Evolutionary conservation across 306 rosid species (phyloP).

Genomic region (Quercus variabilis): DNA sequence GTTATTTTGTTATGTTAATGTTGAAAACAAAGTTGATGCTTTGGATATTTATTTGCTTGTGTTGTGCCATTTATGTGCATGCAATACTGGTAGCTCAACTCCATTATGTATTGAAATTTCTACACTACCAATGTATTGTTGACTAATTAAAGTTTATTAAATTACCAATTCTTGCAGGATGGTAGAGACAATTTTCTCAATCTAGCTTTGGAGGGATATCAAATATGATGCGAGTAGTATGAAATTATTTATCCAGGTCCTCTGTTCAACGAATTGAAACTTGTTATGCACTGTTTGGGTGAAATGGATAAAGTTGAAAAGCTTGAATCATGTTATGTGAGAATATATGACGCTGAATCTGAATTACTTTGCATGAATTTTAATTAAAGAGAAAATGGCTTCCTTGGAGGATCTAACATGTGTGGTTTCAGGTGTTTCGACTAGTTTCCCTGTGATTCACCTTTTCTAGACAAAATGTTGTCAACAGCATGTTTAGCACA

Average conservation of each 20-base stretch:
- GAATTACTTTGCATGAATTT: neutral
- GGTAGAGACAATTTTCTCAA: conserved; percentile 82
- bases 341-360: neutral
- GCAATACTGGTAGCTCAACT: no score
- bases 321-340: neutral
- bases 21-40: neutral
- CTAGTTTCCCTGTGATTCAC: conserved; percentile 84
- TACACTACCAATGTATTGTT: no score
- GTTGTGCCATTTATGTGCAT: no score
- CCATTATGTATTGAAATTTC: no score
- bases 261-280: neutral
- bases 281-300: neutral
- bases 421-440: conserved; percentile 73
- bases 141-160: no score
- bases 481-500: conserved; percentile 65
- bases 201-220: conserved; percentile 85
- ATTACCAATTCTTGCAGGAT: conserved; percentile 43
- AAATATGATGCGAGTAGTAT: conserved; percentile 90
- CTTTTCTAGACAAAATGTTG: conserved; percentile 57
- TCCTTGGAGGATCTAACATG: conserved; percentile 19
- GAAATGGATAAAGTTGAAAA: neutral
- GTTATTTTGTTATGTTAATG: neutral
- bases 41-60: no score
- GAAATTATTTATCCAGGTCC: conserved; percentile 27
- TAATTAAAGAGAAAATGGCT: neutral